These are phyloP conservation scores for Scenedesmus sp. DNA, from an alignment of 163 green algal species.

Conservation along the genomic window DNA sequence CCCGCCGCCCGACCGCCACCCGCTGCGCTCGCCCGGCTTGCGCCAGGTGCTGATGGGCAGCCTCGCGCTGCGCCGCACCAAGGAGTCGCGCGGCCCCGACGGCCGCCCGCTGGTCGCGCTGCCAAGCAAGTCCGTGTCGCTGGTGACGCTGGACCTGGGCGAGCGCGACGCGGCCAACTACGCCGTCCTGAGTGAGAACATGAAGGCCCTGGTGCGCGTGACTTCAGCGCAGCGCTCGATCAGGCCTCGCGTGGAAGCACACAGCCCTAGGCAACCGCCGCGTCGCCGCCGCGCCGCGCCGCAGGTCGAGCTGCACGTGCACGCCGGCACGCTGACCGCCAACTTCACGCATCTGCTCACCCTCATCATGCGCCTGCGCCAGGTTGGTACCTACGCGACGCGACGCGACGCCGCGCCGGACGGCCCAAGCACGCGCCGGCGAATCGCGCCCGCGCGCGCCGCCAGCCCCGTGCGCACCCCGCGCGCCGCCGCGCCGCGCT, in stretches of 20 bases:
- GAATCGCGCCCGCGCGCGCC: no score
- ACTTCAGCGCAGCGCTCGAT: no score
- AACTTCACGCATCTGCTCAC: constrained; percentile 70
- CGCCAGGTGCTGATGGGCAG: constrained; percentile 63
- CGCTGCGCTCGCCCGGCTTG: no score
- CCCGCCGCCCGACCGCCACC: no score
- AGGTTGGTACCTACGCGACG: constrained; percentile 21
- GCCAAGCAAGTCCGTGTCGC: constrained; percentile 53
- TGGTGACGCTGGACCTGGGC: constrained; percentile 60
- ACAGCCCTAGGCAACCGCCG: no score
- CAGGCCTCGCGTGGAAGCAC: no score
- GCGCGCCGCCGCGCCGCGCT: background rate
- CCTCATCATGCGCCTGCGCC: constrained; percentile 63
- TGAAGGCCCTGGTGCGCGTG: constrained; percentile 20
- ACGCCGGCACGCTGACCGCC: constrained; percentile 17
- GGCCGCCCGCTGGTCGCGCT: constrained; percentile 63
- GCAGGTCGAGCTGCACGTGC: constrained; percentile 34
- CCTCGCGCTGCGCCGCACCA: constrained; percentile 67
- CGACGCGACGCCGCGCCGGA: no score
- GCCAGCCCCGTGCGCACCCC: no score
- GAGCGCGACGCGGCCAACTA: constrained; percentile 61
- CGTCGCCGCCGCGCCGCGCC: no score
- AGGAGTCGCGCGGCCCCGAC: constrained; percentile 43
- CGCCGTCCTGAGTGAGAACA: constrained; percentile 40
- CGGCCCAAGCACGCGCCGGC: no score